Evolutionary conservation across 1,284 basidiomycete genomes (phyloP), one percentile per base, ranked within the genome.

Genomic region (Ceratobasidium sp.): DNA sequence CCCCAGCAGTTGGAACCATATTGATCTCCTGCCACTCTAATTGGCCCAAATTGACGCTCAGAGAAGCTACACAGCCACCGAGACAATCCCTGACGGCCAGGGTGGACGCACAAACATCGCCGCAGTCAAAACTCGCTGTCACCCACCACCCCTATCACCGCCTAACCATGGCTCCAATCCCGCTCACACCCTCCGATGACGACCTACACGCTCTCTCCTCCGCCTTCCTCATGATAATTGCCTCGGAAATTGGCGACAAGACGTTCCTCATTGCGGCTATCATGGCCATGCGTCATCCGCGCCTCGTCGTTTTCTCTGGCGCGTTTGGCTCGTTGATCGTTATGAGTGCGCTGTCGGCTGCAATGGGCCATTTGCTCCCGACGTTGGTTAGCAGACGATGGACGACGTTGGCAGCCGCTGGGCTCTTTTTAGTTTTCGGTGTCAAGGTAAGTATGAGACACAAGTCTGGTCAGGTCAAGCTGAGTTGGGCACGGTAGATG

Each of bases 231-330:
- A 95, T 96, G 90, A 97, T 96, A 78, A 90, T 96, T 56, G 86
- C 93, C 80, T 95, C 93, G 0, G 94, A 96, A 84, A 92, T 96
- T 49, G 96, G 97, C 59, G 98, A 99, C 89, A 98, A 98, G 83
- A 99, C 97, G 0, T 99, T 99, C 81, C 90, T 99, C 76, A 98
- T 98, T 61, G 87, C 97, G 27, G 98, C 97, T 74, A 96, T 99
- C 79, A 91, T 99, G 78, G 94, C 97, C 9, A 97, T 98, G 90
- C 91, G 96, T 1, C 95, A 98, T 81, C 89, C 94, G 0, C 90
- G 95, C 14, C 80, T 91, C 58, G 84, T 91, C 73, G 96, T 99
- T 71, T 98, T 98, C 81, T 85, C 87, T 0, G 97, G 97, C 61
- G 96, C 96, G 0, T 93, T 98, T 79, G 86, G 88, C 29, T 94